phyloP scores from a whole-genome alignment of 2,329 filamentous ascomycete species.

The Penicillium hordei region DNA sequence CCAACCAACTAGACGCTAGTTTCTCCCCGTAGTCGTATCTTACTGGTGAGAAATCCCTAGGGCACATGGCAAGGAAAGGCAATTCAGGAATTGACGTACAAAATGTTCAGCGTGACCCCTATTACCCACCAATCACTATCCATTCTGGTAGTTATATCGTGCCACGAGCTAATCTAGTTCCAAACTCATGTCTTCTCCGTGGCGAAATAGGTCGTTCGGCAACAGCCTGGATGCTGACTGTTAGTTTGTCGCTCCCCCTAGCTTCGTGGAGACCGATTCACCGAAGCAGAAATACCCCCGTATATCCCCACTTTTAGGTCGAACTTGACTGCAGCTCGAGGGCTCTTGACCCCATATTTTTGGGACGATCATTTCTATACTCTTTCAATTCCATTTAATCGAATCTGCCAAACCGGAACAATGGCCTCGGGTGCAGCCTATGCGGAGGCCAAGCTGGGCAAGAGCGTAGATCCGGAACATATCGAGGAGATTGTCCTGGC shows the following conservation, averaged over 20 bases:
- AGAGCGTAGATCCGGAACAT: conserved; percentile 21
- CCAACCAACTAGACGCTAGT: neutral
- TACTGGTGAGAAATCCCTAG: conserved; percentile 20
- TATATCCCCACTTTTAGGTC: neutral
- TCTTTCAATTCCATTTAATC: neutral
- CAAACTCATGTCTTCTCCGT: conserved; percentile 17
- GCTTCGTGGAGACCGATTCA: neutral
- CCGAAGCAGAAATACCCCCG: conserved; percentile 14
- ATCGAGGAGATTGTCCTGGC: conserved; percentile 49
- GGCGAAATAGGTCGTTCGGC: conserved; percentile 15
- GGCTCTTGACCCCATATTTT: neutral
- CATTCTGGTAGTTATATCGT: neutral
- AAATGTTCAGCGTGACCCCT: conserved; percentile 7
- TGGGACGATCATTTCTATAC: neutral
- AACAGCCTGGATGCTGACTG: conserved; percentile 1
- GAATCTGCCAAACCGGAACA: neutral
- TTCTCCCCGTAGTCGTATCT: conserved; percentile 4
- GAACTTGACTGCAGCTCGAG: neutral
- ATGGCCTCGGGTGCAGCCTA: conserved; percentile 7
- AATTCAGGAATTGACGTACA: neutral
- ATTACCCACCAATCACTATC: conserved; percentile 10
- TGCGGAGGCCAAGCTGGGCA: conserved; percentile 7
- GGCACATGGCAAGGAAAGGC: neutral
- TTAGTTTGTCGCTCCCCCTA: neutral
- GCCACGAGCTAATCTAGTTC: neutral